phyloP scores from a whole-genome alignment of 257 asterid species.

The Jacaranda mimosifolia region DNA sequence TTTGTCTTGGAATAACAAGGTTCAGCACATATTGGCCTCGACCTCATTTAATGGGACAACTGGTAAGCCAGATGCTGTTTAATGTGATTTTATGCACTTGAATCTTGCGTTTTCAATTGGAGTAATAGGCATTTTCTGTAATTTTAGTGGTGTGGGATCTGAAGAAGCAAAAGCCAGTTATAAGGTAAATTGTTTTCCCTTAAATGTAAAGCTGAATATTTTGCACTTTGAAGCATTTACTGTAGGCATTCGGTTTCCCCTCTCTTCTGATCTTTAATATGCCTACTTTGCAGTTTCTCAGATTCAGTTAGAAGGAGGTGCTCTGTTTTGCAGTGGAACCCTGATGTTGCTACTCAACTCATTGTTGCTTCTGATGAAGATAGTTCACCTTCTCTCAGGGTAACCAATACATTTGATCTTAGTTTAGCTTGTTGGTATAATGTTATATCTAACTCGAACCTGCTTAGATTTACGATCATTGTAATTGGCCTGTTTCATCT shows the following conservation, averaged over 20 bases:
- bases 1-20: conserved; percentile 93
- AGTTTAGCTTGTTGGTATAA: conserved; percentile 22
- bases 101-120: conserved; percentile 32
- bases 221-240: conserved; percentile 29
- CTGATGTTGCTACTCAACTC: conserved; percentile 90
- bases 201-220: conserved; percentile 23
- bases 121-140: conserved; percentile 41
- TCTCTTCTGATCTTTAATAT: conserved; percentile 29
- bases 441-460: conserved; percentile 19
- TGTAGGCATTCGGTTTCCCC: conserved; percentile 9
- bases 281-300: conserved; percentile 68
- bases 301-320: conserved; percentile 87
- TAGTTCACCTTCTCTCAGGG: conserved; percentile 86
- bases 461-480: conserved; percentile 25
- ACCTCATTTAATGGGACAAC: conserved; percentile 93
- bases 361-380: conserved; percentile 98
- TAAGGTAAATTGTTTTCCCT: conserved; percentile 58
- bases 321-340: conserved; percentile 99
- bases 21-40: conserved; percentile 89
- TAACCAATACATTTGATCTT: conserved; percentile 42
- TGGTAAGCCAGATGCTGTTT: conserved; percentile 55
- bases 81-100: conserved; percentile 29
- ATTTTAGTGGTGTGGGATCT: conserved; percentile 95
- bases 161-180: conserved; percentile 91
- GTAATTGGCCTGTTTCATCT: conserved; percentile 41